Evolutionary conservation across 2,329 filamentous ascomycete species (phyloP).

Genomic region (Myriangium duriaei): DNA sequence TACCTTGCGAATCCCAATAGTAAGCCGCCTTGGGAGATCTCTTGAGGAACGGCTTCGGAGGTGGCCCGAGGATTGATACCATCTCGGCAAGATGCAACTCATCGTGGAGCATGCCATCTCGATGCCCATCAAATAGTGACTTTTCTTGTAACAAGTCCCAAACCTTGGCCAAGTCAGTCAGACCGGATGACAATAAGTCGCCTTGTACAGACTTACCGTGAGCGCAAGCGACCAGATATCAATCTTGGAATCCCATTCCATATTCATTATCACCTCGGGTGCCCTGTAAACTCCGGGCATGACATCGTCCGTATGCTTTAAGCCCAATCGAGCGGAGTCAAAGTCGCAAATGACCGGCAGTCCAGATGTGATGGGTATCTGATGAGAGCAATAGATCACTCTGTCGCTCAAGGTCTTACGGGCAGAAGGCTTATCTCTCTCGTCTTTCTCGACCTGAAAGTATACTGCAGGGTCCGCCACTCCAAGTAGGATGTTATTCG

Average conservation of each 20-base stretch:
- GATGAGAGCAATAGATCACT: background rate
- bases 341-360: constrained; percentile 7
- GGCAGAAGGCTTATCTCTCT: background rate
- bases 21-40: constrained; percentile 17
- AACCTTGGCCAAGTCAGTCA: too few relatives aligned
- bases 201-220: constrained; percentile 25
- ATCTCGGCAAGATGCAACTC: constrained; percentile 19
- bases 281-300: constrained; percentile 9
- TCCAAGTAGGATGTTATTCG: constrained; percentile 5
- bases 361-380: background rate
- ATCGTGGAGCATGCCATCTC: constrained; percentile 17
- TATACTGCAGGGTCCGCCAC: background rate
- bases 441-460: background rate
- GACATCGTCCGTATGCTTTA: constrained; percentile 4
- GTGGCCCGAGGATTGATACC: constrained; percentile 28
- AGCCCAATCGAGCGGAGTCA: constrained; percentile 1
- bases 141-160: constrained; percentile 27
- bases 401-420: too few relatives aligned
- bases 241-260: constrained; percentile 7
- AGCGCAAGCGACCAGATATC: constrained; percentile 21
- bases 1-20: constrained; percentile 20
- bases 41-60: constrained; percentile 23
- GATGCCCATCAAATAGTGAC: constrained; percentile 20
- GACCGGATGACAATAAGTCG: too few relatives aligned
- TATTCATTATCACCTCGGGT: constrained; percentile 10